Evolutionary conservation across 2,329 filamentous ascomycete species (phyloP).

Genomic region (Pyrenophora tritici-repentis): DNA sequence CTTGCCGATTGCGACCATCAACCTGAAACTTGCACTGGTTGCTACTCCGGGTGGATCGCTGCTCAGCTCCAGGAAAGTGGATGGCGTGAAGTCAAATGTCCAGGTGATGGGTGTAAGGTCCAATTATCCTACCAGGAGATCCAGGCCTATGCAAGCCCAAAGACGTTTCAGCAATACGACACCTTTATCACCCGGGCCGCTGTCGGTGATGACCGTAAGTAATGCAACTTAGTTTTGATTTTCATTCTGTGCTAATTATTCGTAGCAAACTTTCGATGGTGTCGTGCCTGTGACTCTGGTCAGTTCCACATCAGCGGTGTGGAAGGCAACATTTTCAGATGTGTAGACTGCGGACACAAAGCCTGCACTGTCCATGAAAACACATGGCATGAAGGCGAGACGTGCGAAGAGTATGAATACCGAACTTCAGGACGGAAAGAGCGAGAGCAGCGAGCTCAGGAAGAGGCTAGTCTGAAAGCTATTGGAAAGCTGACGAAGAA

Average conservation of each 20-base stretch:
- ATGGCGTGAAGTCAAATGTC: constrained; percentile 58
- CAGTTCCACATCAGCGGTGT: constrained; percentile 58
- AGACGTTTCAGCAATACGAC: constrained; percentile 43
- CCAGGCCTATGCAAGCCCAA: constrained; percentile 24
- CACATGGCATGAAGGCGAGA: constrained; percentile 50
- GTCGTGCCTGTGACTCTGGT: constrained; percentile 57
- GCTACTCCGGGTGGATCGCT: constrained; percentile 47
- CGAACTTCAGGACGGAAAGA: constrained; percentile 33
- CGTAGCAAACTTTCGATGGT: constrained; percentile 59
- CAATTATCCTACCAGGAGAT: constrained; percentile 55
- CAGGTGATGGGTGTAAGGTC: constrained; percentile 53
- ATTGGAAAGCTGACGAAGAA: constrained; percentile 45
- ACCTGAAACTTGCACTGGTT: constrained; percentile 43
- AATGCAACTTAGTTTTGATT: too few species aligned
- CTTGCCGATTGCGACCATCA: constrained; percentile 42
- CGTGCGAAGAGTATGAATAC: constrained; percentile 48
- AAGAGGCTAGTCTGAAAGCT: constrained; percentile 31
- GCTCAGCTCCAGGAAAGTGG: constrained; percentile 45
- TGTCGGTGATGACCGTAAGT: constrained; percentile 47
- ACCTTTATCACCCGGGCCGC: constrained; percentile 51
- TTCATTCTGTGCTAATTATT: background rate
- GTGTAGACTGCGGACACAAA: constrained; percentile 43
- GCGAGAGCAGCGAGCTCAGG: constrained; percentile 31
- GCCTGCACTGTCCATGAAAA: constrained; percentile 45
- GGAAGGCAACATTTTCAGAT: constrained; percentile 53